Evolutionary conservation across 2,329 filamentous ascomycete species (phyloP).

Genomic region (Sporothrix luriei): DNA sequence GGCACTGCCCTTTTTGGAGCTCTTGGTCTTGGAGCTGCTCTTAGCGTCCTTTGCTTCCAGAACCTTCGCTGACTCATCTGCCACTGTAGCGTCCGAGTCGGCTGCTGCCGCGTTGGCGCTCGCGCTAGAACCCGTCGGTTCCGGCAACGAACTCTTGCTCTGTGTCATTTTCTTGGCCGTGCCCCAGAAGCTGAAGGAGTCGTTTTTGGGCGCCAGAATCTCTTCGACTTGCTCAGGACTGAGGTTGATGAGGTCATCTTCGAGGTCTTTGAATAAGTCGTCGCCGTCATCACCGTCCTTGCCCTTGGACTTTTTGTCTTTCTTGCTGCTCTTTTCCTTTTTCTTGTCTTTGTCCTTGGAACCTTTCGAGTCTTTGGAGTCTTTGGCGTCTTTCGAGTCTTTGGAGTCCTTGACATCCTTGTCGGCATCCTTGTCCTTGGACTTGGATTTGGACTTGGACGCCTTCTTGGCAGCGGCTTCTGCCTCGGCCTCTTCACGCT

Average conservation of each 20-base stretch:
- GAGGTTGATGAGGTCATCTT: conserved; percentile 43
- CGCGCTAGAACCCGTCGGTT: conserved; percentile 29
- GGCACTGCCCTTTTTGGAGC: conserved; percentile 47
- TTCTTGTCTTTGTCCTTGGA: conserved; percentile 35
- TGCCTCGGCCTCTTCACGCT: conserved; percentile 44
- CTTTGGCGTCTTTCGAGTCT: conserved; percentile 34
- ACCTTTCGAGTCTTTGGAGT: conserved; percentile 36
- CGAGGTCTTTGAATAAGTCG: conserved; percentile 39
- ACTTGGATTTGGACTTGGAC: conserved; percentile 47
- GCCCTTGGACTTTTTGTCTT: conserved; percentile 38
- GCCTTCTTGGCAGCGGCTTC: conserved; percentile 34
- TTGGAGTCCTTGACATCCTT: conserved; percentile 35
- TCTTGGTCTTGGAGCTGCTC: conserved; percentile 34
- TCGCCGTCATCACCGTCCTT: conserved; percentile 41
- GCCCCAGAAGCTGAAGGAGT: conserved; percentile 63
- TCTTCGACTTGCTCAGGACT: conserved; percentile 50
- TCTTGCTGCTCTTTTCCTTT: conserved; percentile 35
- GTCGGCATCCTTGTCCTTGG: conserved; percentile 39
- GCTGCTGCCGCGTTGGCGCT: conserved; percentile 26
- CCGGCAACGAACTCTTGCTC: conserved; percentile 45
- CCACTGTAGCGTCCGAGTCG: conserved; percentile 21
- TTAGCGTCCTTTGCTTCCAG: conserved; percentile 32
- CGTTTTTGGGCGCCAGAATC: conserved; percentile 45
- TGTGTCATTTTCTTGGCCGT: conserved; percentile 49
- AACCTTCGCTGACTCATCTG: conserved; percentile 36